Evolutionary conservation across 2,329 filamentous ascomycete species (phyloP).

Genomic region (Fusarium cicatricum): DNA sequence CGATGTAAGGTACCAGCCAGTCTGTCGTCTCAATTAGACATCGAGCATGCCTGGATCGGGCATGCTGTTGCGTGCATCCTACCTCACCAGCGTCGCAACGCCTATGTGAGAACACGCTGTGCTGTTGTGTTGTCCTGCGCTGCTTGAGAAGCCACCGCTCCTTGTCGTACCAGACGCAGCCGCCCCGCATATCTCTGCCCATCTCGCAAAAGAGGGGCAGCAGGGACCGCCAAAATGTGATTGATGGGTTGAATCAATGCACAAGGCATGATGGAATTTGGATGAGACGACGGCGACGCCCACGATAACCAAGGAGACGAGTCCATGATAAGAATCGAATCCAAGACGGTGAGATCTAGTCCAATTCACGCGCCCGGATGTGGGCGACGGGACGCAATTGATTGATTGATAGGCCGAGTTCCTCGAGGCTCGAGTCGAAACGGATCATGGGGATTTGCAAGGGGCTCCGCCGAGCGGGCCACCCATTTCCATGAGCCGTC

Average conservation of each 20-base stretch:
- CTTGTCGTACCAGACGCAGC: conserved; percentile 34
- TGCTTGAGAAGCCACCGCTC: conserved; percentile 21
- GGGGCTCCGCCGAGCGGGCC: conserved; percentile 33
- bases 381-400: conserved; percentile 22
- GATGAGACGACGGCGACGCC: conserved; percentile 27
- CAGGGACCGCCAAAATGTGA: conserved; percentile 18
- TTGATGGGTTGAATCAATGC: conserved; percentile 31
- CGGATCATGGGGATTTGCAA: conserved; percentile 36
- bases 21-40: conserved; percentile 11
- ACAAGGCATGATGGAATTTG: conserved; percentile 25
- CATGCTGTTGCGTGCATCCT: conserved; percentile 27
- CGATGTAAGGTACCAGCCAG: conserved; percentile 40
- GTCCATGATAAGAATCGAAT: conserved; percentile 18
- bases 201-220: conserved; percentile 37
- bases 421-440: conserved; percentile 25
- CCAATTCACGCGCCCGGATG: conserved; percentile 28
- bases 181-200: conserved; percentile 34
- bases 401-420: conserved; percentile 34
- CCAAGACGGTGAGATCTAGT: conserved; percentile 17
- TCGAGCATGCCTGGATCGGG: conserved; percentile 28
- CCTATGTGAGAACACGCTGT: conserved; percentile 22
- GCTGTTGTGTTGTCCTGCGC: conserved; percentile 34
- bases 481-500: conserved; percentile 34
- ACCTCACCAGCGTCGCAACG: conserved; percentile 30
- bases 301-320: conserved; percentile 19